phyloP scores from a whole-genome alignment of 2,329 filamentous ascomycete species.

The Fusarium sulawesiense region DNA sequence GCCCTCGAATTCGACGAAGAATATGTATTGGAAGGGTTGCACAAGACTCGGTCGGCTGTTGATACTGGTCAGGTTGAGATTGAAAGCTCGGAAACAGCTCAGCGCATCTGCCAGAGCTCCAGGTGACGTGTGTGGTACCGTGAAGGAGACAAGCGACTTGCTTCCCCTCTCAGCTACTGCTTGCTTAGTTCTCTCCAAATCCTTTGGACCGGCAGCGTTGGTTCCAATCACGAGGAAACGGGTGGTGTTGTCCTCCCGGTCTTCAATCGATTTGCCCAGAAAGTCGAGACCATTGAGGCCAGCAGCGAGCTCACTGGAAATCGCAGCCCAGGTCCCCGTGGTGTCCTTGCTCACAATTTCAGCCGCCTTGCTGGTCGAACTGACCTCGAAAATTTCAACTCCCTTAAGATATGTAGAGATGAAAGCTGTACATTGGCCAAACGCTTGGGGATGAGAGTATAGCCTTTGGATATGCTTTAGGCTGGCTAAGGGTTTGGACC shows the following conservation, averaged over 20 bases:
- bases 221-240: constrained; percentile 76
- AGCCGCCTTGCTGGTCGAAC: constrained; percentile 86
- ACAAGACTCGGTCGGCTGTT: constrained; percentile 83
- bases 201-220: constrained; percentile 43
- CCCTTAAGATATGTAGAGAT: constrained; percentile 75
- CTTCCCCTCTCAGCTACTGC: constrained; percentile 48
- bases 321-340: constrained; percentile 75
- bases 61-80: constrained; percentile 89
- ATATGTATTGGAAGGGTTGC: constrained; percentile 88
- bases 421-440: constrained; percentile 88
- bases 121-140: constrained; percentile 78
- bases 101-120: constrained; percentile 87
- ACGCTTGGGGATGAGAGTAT: constrained; percentile 95
- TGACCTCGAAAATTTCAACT: constrained; percentile 84
- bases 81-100: constrained; percentile 77
- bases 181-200: constrained; percentile 45
- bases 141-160: constrained; percentile 87
- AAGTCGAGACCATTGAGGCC: constrained; percentile 74
- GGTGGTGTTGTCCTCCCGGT: constrained; percentile 80
- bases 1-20: constrained; percentile 90
- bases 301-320: constrained; percentile 81
- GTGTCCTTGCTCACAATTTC: constrained; percentile 74
- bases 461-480: constrained; percentile 76
- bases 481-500: constrained; percentile 60
- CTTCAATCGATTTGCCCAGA: constrained; percentile 77